phyloP scores from a whole-genome alignment of 2,329 filamentous ascomycete genomes.

The Paracorniculantispora psalliotae region DNA sequence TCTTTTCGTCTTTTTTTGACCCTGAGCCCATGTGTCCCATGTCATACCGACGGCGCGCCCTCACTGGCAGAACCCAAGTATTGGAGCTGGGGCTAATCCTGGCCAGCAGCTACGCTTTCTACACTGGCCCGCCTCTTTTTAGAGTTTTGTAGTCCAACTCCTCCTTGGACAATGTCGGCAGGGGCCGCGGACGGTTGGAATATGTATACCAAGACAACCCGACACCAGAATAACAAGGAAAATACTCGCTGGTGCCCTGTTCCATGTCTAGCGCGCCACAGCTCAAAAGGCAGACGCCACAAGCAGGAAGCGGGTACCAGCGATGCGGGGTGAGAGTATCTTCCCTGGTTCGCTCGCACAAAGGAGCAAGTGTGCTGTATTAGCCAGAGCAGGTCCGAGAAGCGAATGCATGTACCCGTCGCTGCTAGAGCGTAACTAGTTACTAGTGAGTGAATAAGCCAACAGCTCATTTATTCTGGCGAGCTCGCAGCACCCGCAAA shows the following conservation, averaged over 20 bases:
- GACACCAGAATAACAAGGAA: background rate
- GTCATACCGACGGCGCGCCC: too few species aligned
- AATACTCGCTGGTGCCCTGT: background rate
- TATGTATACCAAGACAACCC: background rate
- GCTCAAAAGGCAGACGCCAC: conserved; percentile 1
- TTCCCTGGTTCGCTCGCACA: too few species aligned
- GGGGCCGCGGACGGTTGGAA: too few species aligned
- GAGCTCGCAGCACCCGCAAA: too few species aligned
- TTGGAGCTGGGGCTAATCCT: too few species aligned
- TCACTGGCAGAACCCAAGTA: background rate
- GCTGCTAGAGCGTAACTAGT: background rate
- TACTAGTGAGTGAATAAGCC: too few species aligned
- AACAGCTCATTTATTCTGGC: too few species aligned
- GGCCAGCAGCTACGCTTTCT: too few species aligned
- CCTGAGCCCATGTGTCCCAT: background rate
- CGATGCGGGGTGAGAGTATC: too few species aligned
- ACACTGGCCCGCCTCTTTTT: too few species aligned
- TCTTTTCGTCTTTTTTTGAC: too few species aligned
- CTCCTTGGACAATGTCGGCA: background rate
- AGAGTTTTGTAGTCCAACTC: background rate
- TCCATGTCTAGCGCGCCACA: background rate
- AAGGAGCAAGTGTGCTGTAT: too few species aligned
- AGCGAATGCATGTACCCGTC: background rate
- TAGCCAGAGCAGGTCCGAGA: background rate
- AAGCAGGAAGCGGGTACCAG: background rate